phyloP scores from a whole-genome alignment of 345 rosid genomes.

The Corymbia maculata region DNA sequence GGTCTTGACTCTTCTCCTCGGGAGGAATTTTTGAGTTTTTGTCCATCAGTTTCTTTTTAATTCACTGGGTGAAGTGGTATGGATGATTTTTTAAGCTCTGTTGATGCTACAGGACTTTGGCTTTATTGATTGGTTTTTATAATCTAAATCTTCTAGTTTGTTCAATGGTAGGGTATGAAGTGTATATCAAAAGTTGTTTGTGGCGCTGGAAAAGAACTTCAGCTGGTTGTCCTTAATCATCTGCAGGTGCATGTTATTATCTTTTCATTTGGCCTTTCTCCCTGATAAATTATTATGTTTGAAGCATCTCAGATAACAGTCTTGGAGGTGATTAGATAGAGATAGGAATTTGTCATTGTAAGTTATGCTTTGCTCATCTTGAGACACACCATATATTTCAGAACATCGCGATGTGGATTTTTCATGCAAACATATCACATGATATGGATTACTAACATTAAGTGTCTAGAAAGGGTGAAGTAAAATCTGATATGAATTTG shows the following conservation, averaged over 20 bases:
- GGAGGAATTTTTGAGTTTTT: constrained; percentile 84
- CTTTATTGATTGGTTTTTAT: not conserved
- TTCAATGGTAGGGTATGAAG: constrained; percentile 59
- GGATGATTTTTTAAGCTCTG: not conserved
- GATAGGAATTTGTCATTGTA: not conserved
- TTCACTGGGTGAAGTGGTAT: constrained; percentile 80
- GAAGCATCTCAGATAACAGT: not conserved
- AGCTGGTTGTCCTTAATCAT: constrained; percentile 31
- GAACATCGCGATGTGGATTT: no score
- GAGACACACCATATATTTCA: not conserved
- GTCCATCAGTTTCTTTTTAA: constrained; percentile 80
- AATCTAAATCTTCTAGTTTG: not conserved
- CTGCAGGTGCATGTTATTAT: constrained; percentile 3
- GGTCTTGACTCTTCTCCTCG: constrained; percentile 30
- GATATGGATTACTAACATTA: no score
- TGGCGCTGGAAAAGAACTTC: constrained; percentile 92
- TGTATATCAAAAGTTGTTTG: constrained; percentile 72
- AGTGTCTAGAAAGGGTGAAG: not conserved
- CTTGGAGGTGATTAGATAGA: not conserved
- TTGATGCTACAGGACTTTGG: not conserved
- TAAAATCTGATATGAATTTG: no score
- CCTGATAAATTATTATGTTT: not conserved
- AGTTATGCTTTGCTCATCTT: not conserved
- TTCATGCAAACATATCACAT: no score
- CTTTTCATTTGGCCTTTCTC: not conserved